phyloP scores from a whole-genome alignment of 495 filamentous ascomycete genomes.

The Penicillium lividum region DNA sequence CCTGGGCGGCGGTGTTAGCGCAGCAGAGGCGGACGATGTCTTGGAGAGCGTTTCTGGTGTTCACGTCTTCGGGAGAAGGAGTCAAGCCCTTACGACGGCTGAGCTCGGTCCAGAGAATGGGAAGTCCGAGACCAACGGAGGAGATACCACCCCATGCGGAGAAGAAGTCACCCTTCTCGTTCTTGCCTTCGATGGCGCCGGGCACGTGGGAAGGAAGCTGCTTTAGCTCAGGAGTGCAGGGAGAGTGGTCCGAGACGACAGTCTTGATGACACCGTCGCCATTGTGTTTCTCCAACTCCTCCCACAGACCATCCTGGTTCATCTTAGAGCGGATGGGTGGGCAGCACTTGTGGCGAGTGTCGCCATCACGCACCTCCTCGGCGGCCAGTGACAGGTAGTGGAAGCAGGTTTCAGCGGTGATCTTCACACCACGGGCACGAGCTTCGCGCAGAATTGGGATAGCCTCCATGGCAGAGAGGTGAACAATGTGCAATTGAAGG shows the following conservation, averaged over 20 bases:
- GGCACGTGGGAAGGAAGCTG: slow-evolving; percentile 70
- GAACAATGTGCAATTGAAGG: slow-evolving; percentile 90
- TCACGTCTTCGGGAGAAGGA: slow-evolving; percentile 40
- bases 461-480: slow-evolving; percentile 89
- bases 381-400: slow-evolving; percentile 93
- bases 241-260: slow-evolving; percentile 94
- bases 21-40: slow-evolving; percentile 85
- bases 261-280: slow-evolving; percentile 83
- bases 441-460: slow-evolving; percentile 85
- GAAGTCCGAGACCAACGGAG: slow-evolving; percentile 87
- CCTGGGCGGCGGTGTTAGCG: slow-evolving; percentile 85
- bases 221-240: slow-evolving; percentile 94
- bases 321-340: slow-evolving; percentile 82
- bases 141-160: slow-evolving; percentile 95
- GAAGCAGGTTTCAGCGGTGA: slow-evolving; percentile 98
- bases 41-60: slow-evolving; percentile 53
- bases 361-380: slow-evolving; percentile 82
- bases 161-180: slow-evolving; percentile 76
- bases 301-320: slow-evolving; percentile 91
- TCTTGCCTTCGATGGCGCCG: slow-evolving; percentile 35
- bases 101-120: slow-evolving; percentile 85
- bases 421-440: slow-evolving; percentile 74
- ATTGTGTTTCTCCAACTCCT: slow-evolving; percentile 63
- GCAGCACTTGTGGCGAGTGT: slow-evolving; percentile 97
- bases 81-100: slow-evolving; percentile 53